phyloP scores from a whole-genome alignment of 1,139 yeast species.

The Chernovozyma aurita region DNA sequence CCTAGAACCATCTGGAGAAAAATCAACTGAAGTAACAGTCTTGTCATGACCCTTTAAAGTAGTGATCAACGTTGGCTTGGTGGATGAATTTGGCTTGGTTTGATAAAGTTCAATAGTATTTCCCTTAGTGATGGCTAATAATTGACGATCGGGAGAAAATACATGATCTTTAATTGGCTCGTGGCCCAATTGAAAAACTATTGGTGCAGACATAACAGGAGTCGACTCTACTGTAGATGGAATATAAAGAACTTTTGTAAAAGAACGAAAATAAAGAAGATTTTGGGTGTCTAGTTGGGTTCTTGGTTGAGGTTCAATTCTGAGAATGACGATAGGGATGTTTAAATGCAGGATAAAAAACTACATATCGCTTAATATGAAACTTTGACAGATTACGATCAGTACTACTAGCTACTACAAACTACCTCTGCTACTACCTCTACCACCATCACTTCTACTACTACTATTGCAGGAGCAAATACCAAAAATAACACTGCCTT shows the following conservation, averaged over 20 bases:
- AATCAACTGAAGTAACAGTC: constrained; percentile 91
- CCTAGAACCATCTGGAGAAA: constrained; percentile 74
- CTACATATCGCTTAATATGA: too few species aligned
- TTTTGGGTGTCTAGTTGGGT: too few species aligned
- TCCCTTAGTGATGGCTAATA: constrained; percentile 80
- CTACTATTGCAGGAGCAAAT: too few species aligned
- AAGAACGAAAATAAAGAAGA: too few species aligned
- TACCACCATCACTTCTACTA: too few species aligned
- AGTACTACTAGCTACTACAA: too few species aligned
- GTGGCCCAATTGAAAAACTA: constrained; percentile 65
- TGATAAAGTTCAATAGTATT: constrained; percentile 70
- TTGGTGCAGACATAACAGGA: constrained; percentile 31
- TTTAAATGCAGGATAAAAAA: too few species aligned
- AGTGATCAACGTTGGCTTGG: constrained; percentile 51
- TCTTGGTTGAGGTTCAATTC: too few species aligned
- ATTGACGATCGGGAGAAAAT: constrained; percentile 63
- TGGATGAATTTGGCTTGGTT: constrained; percentile 14
- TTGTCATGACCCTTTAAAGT: constrained; percentile 84
- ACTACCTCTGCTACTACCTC: too few species aligned
- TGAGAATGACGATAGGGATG: too few species aligned
- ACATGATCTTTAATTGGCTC: constrained; percentile 89
- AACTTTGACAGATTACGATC: too few species aligned
- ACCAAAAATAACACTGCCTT: too few species aligned
- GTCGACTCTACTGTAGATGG: constrained; percentile 29
- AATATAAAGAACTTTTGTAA: neutral